Evolutionary conservation across 768 basidiomycete genomes (phyloP).

Genomic region (Terana coerulea): DNA sequence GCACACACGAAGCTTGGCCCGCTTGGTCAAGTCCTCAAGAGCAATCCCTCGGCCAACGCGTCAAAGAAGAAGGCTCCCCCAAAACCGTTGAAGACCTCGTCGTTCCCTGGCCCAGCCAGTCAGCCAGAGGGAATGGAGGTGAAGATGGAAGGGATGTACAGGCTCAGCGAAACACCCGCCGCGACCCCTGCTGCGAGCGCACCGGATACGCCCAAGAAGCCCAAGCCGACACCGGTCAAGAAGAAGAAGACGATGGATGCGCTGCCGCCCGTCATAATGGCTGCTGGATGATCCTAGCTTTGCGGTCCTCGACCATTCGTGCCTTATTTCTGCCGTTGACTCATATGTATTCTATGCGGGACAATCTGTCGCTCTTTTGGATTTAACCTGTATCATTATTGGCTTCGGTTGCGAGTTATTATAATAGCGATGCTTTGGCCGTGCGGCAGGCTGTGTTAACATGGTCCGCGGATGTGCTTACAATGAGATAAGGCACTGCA

Average conservation of each 20-base stretch:
- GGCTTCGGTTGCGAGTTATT: too few species aligned
- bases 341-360: too few species aligned
- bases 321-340: too few species aligned
- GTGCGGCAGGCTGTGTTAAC: too few species aligned
- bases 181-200: slow-evolving; percentile 3
- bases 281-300: too few species aligned
- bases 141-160: not conserved
- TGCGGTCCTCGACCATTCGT: too few species aligned
- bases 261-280: slow-evolving; percentile 28
- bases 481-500: too few species aligned
- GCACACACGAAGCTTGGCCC: slow-evolving; percentile 74
- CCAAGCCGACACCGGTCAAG: slow-evolving; percentile 19
- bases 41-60: slow-evolving; percentile 36
- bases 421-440: too few species aligned
- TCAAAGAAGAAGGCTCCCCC: slow-evolving; percentile 50
- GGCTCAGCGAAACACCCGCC: slow-evolving; percentile 5
- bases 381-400: too few species aligned
- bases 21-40: slow-evolving; percentile 67
- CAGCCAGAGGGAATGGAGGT: not conserved
- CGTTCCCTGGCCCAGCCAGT: not conserved
- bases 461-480: too few species aligned
- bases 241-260: slow-evolving; percentile 21
- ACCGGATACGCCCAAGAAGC: slow-evolving; percentile 20
- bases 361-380: too few species aligned
- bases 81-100: slow-evolving; percentile 20